Base-by-base conservation (phyloP, 179 eudicot genomes). In the Pouteria campechiana region DNA sequence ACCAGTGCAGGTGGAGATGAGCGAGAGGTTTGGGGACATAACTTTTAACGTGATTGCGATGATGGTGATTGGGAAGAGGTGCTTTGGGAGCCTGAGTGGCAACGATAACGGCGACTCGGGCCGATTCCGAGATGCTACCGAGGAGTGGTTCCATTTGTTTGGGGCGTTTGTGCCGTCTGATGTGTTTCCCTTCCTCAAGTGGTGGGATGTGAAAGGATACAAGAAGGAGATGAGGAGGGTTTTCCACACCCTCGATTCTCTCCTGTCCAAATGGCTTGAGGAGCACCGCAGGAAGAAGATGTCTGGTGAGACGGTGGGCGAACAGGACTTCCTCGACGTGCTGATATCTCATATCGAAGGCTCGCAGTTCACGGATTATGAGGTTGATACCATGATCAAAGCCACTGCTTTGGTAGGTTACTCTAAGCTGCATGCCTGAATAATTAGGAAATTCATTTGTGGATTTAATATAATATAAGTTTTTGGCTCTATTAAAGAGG, bases 291-390 rank as follows among this genome's bases (percentile, higher is more conserved):
- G 6, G 8, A 48, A 41, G 17, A 45, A 23, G 25, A n/a, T 21
- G 4, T 23, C 7, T 2, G 42, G 19, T 2, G 16, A 23, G 46
- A 7, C 2, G 7, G 20, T 33, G 8, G 35, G 17, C 1, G 29
- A 52, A 5, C 50, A 41, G 14, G 63, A 60, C 18, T 46, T 67
- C 50, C 36, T 54, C 46, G 60, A 59, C 6, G 61, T 42, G 33
- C 18, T 58, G 46, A 27, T 50, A 2, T 6, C 44, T 2, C 21
- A 18, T 10, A 0, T 60, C 10, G 44, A 42, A 8, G 52, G 24
- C 6, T n/a, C n/a, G n/a, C n/a, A n/a, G n/a, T n/a, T n/a, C n/a
- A n/a, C n/a, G n/a, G n/a, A n/a, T n/a, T n/a, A n/a, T n/a, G n/a
- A n/a, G n/a, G n/a, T n/a, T n/a, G n/a, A n/a, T n/a, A n/a, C n/a